Evolutionary conservation across 225 moss, liverwort and hornwort genomes (phyloP), one percentile per base, ranked within the genome.

Genomic region (Lunularia cruciata): DNA sequence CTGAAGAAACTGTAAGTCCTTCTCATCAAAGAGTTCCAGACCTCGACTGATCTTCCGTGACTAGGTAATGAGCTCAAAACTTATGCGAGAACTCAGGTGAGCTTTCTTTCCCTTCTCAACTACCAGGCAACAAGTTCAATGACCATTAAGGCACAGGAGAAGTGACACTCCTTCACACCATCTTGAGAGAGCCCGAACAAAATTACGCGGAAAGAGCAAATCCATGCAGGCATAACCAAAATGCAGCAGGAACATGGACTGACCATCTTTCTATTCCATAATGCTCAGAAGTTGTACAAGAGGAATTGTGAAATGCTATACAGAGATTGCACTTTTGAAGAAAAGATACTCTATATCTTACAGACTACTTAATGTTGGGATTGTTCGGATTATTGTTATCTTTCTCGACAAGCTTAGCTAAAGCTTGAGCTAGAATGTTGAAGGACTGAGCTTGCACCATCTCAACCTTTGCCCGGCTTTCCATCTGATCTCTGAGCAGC

Each of bases 401-500:
- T 60, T 60, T 71, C 60, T 71, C 71, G 3, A 71, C 58, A 43
- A 71, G 47, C 71, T 71, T 71, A 31, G 71, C 58, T 49, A 71
- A 71, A 46, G 60, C 71, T 60, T 71, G 71, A 20, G 71, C 71
- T 58, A 71, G 31, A 22, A 71, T 60, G 35, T 71, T 71, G 60
- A 71, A 71, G 31, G 71, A 71, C n/a, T 71, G 71, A 33, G 71
- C 71, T 32, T 71, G 71, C 58, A 71, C 58, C 58, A 60, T 71
- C 71, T 71, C 71, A 47, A 71, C 71, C 47, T 60, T 71, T 2
- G 58, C 60, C 71, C 71, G 52, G 43, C 47, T 71, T 46, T 71
- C 71, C 71, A 71, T 71, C 60, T 71, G 71, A 43, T 71, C 71
- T 60, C 71, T 58, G 22, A 71, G 71, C 60, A 71, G 32, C n/a